Conservation (phyloP, 2,329 filamentous ascomycete species). For the Neospermospora avenae region DNA sequence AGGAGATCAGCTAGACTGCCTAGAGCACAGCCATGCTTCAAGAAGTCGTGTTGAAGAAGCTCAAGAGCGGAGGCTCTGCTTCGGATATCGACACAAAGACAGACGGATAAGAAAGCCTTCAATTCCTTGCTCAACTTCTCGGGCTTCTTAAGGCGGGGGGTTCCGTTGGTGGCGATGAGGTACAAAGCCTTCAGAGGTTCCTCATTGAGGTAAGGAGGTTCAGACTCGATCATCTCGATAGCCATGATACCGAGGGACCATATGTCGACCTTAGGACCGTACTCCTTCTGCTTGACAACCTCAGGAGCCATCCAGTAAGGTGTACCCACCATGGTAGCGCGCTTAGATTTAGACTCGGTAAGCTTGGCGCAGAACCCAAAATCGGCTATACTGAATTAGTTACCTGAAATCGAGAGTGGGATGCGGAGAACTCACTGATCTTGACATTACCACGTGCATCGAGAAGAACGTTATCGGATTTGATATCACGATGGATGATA, state of each 20-base stretch:
- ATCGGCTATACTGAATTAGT: slow-evolving; percentile 66
- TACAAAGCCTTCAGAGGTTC: slow-evolving; percentile 96
- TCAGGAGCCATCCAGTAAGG: slow-evolving; percentile 99
- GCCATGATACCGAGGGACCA: slow-evolving; percentile 99
- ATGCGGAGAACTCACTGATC: slow-evolving; percentile 67
- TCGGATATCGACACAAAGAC: slow-evolving; percentile 94
- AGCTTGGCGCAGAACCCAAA: slow-evolving; percentile 99
- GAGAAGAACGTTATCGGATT: slow-evolving; percentile 96
- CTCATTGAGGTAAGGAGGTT: slow-evolving; percentile 96
- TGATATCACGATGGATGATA: slow-evolving; percentile 99
- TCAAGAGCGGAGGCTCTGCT: slow-evolving; percentile 89
- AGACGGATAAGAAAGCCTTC: slow-evolving; percentile 94
- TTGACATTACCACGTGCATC: slow-evolving; percentile 95
- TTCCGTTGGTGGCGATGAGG: slow-evolving; percentile 96
- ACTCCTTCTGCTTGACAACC: slow-evolving; percentile 99
- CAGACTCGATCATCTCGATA: slow-evolving; percentile 99
- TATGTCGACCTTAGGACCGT: slow-evolving; percentile 96
- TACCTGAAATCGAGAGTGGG: neutral
- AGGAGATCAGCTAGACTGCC: slow-evolving; percentile 82
- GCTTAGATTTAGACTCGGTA: slow-evolving; percentile 93
- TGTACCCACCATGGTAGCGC: slow-evolving; percentile 97
- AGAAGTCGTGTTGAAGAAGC: slow-evolving; percentile 86
- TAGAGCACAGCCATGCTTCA: slow-evolving; percentile 85
- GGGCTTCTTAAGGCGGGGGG: slow-evolving; percentile 93
- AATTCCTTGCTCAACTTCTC: slow-evolving; percentile 97